These are phyloP conservation scores for Chenopodium quinoa DNA, from an alignment of 148 eudicot genomes.

Conservation along the genomic window DNA sequence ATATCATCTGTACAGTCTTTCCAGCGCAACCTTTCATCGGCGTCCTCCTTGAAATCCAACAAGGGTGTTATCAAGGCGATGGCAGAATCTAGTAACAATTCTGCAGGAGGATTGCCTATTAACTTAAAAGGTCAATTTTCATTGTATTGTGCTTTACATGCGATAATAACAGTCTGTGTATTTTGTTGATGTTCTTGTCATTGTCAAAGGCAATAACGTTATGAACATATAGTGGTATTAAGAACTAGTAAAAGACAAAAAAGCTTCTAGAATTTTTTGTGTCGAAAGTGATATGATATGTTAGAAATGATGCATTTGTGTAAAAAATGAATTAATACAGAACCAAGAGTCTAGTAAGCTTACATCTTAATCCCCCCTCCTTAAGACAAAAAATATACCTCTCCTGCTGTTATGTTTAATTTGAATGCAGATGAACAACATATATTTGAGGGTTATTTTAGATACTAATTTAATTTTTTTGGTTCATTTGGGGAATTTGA, in stretches of 20 bases:
- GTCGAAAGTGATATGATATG: not conserved
- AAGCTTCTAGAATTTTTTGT: not conserved
- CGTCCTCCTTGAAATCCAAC: conserved; percentile 35
- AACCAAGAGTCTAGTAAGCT: not conserved
- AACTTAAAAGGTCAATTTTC: conserved; percentile 62
- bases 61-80: conserved; percentile 57
- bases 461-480: no score
- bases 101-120: conserved; percentile 57
- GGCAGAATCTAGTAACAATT: conserved; percentile 62
- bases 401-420: no score
- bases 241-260: not conserved
- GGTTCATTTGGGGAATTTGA: no score
- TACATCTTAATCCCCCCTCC: not conserved
- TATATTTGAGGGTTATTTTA: no score
- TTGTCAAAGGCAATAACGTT: not conserved
- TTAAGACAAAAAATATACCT: no score
- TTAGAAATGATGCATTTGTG: not conserved
- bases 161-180: not conserved
- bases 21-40: conserved; percentile 40
- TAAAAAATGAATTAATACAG: not conserved
- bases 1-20: conserved; percentile 42
- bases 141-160: conserved; percentile 5
- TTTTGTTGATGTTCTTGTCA: not conserved
- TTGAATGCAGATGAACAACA: no score
- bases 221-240: no score